Percentiles rank a stretch among this genome's conserved stretches.
These are phyloP conservation scores for Conticribra guillardii DNA, from an alignment of 108 stramenopile species.

Conservation along the genomic window DNA sequence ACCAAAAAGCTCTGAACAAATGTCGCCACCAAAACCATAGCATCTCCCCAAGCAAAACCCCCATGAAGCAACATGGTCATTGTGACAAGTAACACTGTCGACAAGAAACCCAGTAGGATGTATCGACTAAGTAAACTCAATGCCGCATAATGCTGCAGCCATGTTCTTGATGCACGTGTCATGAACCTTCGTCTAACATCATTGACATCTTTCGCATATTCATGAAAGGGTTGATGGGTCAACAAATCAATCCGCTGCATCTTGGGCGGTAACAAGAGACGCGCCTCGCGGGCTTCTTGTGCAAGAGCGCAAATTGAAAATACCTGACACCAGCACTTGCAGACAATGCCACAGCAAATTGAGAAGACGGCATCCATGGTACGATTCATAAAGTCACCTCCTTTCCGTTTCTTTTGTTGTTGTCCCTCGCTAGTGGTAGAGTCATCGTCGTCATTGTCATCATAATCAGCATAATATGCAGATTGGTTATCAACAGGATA, in stretches of 20 bases:
- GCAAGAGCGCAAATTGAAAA: constrained; percentile 84
- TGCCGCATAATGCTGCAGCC: constrained; percentile 73
- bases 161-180: constrained; percentile 60
- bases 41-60: constrained; percentile 78
- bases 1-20: constrained; percentile 82
- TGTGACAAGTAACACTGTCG: constrained; percentile 40
- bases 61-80: constrained; percentile 68
- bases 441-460: constrained; percentile 52
- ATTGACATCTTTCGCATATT: constrained; percentile 82
- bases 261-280: constrained; percentile 74
- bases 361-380: constrained; percentile 61
- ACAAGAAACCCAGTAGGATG: constrained; percentile 60
- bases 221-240: constrained; percentile 87
- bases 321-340: constrained; percentile 86
- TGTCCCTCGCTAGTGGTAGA: constrained; percentile 25
- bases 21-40: constrained; percentile 71
- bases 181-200: constrained; percentile 74
- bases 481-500: constrained; percentile 74
- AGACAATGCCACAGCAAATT: constrained; percentile 73
- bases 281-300: constrained; percentile 86
- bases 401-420: constrained; percentile 54
- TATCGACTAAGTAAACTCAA: constrained; percentile 75
- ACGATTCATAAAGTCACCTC: constrained; percentile 72
- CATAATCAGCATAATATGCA: constrained; percentile 65
- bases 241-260: constrained; percentile 83